Evolutionary conservation across 345 rosid genomes (phyloP), one percentile per base, ranked within the genome.

Genomic region (Arabidopsis suecica): DNA sequence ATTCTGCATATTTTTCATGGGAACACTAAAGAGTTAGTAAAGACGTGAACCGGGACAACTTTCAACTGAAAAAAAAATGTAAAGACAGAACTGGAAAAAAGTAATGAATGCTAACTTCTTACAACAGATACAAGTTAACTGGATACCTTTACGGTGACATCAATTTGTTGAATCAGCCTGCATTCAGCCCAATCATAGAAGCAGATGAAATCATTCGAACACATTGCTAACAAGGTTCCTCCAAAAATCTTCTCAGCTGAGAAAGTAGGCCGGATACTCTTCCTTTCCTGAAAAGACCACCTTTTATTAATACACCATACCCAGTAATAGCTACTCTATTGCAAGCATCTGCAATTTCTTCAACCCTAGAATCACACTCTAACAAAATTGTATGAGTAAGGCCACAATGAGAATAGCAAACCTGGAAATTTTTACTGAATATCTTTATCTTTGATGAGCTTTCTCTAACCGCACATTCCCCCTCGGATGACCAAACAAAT

Each of bases 131-230:
- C 62, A 54, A 34, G 51, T 69, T 13, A 16, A 60, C 5, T 40
- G 44, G 48, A 86, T 86, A 95, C 99, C 84, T 95, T 95, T 77
- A 95, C 99, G 55, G 86, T 89, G 53, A 93, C 99, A 79, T 95
- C 99, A 81, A 95, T 92, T 61, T 96, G 87, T 60, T 94, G 87
- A 81, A 95, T 95, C 81, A 95, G 82, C 86, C 98, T 87, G 83
- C 97, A 95, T 66, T 92, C 99, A 81, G 90, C 91, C 99, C 99
- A 95, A 84, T 95, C 99, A 80, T 92, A 92, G 72, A 95, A 92
- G 84, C 99, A 95, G 72, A 95, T 95, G 71, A 95, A 95, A 77
- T 92, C 99, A 82, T 81, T 95, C 63, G 97, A 87, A 87, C 99
- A 88, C 94, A 95, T 91, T 28, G 98, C 98, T 82, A 95, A 78